Evolutionary conservation across 2,329 filamentous ascomycete genomes (phyloP).

Genomic region (Pleurostoma richardsiae): DNA sequence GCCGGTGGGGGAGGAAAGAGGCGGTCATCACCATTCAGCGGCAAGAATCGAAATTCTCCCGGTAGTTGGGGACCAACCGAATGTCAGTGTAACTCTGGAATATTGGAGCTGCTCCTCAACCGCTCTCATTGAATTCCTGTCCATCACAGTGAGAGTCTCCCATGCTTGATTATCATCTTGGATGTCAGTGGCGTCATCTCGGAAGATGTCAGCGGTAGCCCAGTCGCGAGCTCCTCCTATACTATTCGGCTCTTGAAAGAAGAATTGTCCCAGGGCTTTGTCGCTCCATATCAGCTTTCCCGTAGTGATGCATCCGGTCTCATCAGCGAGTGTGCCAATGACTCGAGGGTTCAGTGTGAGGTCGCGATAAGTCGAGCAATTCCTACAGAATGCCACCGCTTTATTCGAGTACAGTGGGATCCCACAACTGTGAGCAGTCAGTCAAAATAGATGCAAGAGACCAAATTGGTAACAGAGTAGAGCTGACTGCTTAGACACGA

Average conservation of each 20-base stretch:
- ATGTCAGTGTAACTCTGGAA: conserved; percentile 46
- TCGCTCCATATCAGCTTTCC: conserved; percentile 50
- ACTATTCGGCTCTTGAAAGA: conserved; percentile 15
- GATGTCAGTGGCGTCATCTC: too few species aligned
- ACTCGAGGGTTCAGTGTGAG: conserved; percentile 34
- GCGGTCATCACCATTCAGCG: conserved; percentile 27
- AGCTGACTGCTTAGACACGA: not conserved
- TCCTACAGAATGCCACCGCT: conserved; percentile 26
- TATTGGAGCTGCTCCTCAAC: conserved; percentile 48
- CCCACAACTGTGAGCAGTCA: conserved; percentile 37
- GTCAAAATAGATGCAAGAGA: too few species aligned
- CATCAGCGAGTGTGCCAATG: conserved; percentile 38
- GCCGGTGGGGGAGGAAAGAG: too few species aligned
- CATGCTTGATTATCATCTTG: too few species aligned
- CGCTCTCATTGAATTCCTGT: conserved; percentile 33
- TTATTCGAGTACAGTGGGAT: conserved; percentile 49
- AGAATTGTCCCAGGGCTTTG: conserved; percentile 41
- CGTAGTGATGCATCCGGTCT: conserved; percentile 46
- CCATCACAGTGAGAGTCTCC: conserved; percentile 13
- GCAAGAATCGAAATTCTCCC: conserved; percentile 34
- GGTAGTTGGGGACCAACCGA: conserved; percentile 43
- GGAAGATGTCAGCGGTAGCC: too few species aligned
- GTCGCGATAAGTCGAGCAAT: conserved; percentile 22
- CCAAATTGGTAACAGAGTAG: too few species aligned
- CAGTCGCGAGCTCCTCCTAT: too few species aligned